Evolutionary conservation across 23 red algal genomes (phyloP), one percentile per base, ranked within the genome.

Genomic region (Pyropia haitanensis): DNA sequence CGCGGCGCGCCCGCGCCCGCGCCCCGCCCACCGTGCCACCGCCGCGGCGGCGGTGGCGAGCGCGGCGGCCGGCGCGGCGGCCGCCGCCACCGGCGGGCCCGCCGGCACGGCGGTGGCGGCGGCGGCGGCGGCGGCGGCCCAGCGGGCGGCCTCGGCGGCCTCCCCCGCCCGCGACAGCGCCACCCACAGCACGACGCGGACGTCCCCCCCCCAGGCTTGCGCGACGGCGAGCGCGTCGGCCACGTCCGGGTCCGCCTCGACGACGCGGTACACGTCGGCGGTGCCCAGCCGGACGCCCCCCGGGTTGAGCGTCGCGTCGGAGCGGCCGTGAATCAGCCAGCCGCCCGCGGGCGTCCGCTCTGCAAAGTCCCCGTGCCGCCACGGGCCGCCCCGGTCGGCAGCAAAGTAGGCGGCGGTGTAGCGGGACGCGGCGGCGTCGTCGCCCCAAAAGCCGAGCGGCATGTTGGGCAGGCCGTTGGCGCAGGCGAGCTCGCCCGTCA

Each of bases 261-360:
- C n/a, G 14, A 88, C 81, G 19, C 64, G 27, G 61, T 88, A 88
- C 9, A 80, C 5, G 29, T 88, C 89, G 19, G 76, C 82, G 9
- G 76, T 77, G 19, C 89, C 89, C n/a, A 95, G 65, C 17, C 89
- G 81, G 9, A 95, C 81, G 63, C 89, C 89, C 9, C 89, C 89
- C 18, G 81, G 89, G 49, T 88, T 95, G 18, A 95, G 73, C 22
- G 81, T 74, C 16, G 81, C 76, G 73, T 95, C 89, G 23, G 80
- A 88, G 4, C 89, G 81, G 18, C 89, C 89, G 4, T 61, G 49
- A 27, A 95, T 95, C 21, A 67, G 33, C 68, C 87, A 55, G 1
- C 64, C 58, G 10, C 77, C 65, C 23, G 46, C 61, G 57, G 18
- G 27, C 1, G 77, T 81, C 46, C 68, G 44, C 17, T 39, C 20